Conservation (phyloP, 169 alveolate genomes). For the Plasmodium inui region DNA sequence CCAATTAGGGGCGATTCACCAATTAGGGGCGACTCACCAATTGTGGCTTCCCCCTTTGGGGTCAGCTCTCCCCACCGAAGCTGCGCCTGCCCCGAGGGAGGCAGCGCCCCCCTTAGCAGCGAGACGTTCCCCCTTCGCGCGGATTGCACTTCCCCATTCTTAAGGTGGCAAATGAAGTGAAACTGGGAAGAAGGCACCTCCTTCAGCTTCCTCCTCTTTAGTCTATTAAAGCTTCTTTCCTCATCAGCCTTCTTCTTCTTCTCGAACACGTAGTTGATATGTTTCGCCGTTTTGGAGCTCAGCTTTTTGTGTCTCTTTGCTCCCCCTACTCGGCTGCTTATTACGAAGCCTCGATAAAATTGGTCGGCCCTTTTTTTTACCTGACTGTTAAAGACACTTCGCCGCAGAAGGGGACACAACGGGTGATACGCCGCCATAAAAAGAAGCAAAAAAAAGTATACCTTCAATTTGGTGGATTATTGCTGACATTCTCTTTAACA, state of each 20-base stretch:
- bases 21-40: not conserved
- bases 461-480: not conserved
- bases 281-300: conserved; percentile 56
- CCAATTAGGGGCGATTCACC: not conserved
- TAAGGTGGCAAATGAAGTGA: conserved; percentile 44
- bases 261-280: conserved; percentile 39
- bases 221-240: not conserved
- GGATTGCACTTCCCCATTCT: conserved; percentile 17
- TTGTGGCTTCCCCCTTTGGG: not conserved
- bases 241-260: conserved; percentile 42
- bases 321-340: conserved; percentile 2
- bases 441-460: not conserved
- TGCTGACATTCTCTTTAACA: not conserved
- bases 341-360: not conserved
- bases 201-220: conserved; percentile 41
- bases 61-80: not conserved
- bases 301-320: conserved; percentile 31
- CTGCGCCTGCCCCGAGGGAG: not conserved
- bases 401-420: conserved; percentile 20
- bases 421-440: not conserved
- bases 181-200: conserved; percentile 29
- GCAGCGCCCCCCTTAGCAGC: not conserved
- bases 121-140: not conserved
- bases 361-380: not conserved
- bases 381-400: not conserved